These are phyloP conservation scores for Cordyceps militaris DNA, from an alignment of 2,329 filamentous ascomycete species.

Conservation along the genomic window DNA sequence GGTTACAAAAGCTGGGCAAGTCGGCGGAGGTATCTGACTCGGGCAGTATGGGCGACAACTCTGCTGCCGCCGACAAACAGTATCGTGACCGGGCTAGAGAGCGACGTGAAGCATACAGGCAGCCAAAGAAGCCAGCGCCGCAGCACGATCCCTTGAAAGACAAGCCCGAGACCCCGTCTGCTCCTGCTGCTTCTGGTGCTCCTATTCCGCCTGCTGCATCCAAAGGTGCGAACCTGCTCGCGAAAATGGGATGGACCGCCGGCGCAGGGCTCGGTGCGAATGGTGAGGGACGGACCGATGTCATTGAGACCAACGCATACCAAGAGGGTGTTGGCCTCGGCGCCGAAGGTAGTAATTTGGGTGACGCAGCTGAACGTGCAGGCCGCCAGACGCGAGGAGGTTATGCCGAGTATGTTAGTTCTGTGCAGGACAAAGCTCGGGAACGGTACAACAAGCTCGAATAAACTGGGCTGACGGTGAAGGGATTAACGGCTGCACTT, in stretches of 20 bases:
- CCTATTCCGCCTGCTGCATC: conserved; percentile 36
- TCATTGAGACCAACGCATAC: conserved; percentile 58
- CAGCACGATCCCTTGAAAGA: conserved; percentile 13
- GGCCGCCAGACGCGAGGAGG: conserved; percentile 52
- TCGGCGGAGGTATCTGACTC: conserved; percentile 10
- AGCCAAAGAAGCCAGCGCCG: conserved; percentile 46
- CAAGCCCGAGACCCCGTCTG: neutral
- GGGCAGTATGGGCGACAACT: conserved; percentile 18
- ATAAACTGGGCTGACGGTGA: neutral
- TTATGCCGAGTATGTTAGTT: conserved; percentile 56
- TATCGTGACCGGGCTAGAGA: conserved; percentile 65
- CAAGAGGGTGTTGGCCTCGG: conserved; percentile 62
- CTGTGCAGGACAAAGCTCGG: conserved; percentile 58
- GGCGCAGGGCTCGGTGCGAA: conserved; percentile 59
- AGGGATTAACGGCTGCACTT: too few species aligned
- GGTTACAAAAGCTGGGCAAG: conserved; percentile 25
- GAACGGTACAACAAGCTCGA: conserved; percentile 55
- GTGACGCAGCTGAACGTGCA: conserved; percentile 59
- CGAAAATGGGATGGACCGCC: conserved; percentile 66
- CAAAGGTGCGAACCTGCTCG: conserved; percentile 60
- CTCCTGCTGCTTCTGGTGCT: conserved; percentile 20
- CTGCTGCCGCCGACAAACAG: conserved; percentile 23
- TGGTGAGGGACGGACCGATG: conserved; percentile 55
- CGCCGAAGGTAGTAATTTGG: conserved; percentile 61
- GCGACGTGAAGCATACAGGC: conserved; percentile 54